Evolutionary conservation across 148 eudicot species (phyloP), one percentile per base, ranked within the genome.

Genomic region (Pharnaceum exiguum): DNA sequence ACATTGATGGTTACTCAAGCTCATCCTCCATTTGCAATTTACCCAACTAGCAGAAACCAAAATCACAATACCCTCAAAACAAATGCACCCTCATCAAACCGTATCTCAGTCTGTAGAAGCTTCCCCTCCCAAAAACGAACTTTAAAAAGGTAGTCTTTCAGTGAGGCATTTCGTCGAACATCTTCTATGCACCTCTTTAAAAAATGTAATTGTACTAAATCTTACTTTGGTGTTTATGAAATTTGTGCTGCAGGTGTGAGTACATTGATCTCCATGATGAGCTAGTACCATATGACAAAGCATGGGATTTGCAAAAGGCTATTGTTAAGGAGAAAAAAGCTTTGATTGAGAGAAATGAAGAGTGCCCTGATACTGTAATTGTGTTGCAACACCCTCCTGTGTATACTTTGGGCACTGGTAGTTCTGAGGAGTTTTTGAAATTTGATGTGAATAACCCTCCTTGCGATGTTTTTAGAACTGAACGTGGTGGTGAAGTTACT

Each of bases 401-500:
- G 30, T 89, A 89, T 66, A 93, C 99, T 19, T 79, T 93, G 68
- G 99, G 99, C 13, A 80, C 95, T 51, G 85, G 80, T 36, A 86
- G 99, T 51, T 81, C 96, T 5, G 78, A 88, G 74, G 80, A 68
- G 19, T 77, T 45, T 72, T 69, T 93, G 73, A 77, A 79, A 52
- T 93, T 88, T 70, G 77, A 84, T 57, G 55, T 80, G 21, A 59
- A 78, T 10, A 46, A 79, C 46, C 59, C 95, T 10, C 95, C 89
- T 66, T 79, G 61, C 39, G 85, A 81, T 59, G 67, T 87, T 48
- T 71, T 79, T 60, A 77, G 91, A 62, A 88, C 90, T 0, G 99
- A 93, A 71, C 88, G 95, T 4, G 96, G 96, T 15, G 96, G 99
- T n/a, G 95, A 93, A 77, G 99, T 89, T 70, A 93, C 99, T 13